phyloP scores from a whole-genome alignment of 2,329 filamentous ascomycete species.

The Chaetomiaceae sp. region DNA sequence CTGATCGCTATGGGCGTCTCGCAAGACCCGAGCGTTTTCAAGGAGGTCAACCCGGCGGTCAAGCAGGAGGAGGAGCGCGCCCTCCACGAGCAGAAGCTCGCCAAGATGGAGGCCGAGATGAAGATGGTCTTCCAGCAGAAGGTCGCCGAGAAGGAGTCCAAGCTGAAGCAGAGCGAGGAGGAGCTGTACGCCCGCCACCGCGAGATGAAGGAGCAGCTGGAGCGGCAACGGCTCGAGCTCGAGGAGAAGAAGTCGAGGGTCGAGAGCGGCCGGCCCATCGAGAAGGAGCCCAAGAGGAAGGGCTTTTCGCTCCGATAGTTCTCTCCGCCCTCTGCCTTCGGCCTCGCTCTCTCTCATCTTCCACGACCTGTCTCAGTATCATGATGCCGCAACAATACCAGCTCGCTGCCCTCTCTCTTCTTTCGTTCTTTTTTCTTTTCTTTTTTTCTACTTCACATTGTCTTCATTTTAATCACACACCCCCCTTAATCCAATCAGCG shows the following conservation, averaged over 20 bases:
- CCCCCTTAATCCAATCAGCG: constrained; percentile 38
- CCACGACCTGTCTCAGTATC: constrained; percentile 47
- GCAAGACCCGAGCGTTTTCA: constrained; percentile 98
- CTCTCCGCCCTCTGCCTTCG: constrained; percentile 20
- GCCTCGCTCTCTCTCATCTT: constrained; percentile 9
- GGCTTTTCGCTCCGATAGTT: constrained; percentile 94
- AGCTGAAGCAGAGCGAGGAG: constrained; percentile 98
- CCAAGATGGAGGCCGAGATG: constrained; percentile 99
- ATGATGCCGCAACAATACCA: constrained; percentile 56
- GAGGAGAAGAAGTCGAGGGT: constrained; percentile 97
- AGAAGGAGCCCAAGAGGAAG: constrained; percentile 98
- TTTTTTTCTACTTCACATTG: constrained; percentile 35
- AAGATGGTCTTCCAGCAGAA: constrained; percentile 99
- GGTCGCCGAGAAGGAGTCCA: constrained; percentile 98
- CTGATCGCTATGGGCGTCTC: constrained; percentile 97
- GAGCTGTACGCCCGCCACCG: constrained; percentile 96
- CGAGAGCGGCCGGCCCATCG: constrained; percentile 90
- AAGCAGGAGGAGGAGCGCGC: constrained; percentile 99
- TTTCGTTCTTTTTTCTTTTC: constrained; percentile 37
- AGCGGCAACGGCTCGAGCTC: constrained; percentile 87
- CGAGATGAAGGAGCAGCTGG: constrained; percentile 99
- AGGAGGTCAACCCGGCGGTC: constrained; percentile 99
- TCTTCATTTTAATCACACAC: constrained; percentile 38
- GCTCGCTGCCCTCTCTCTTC: constrained; percentile 50
- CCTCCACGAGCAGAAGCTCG: constrained; percentile 98